Conservation (phyloP, 2,329 filamentous ascomycete genomes). For the Beauveria medogensis region DNA sequence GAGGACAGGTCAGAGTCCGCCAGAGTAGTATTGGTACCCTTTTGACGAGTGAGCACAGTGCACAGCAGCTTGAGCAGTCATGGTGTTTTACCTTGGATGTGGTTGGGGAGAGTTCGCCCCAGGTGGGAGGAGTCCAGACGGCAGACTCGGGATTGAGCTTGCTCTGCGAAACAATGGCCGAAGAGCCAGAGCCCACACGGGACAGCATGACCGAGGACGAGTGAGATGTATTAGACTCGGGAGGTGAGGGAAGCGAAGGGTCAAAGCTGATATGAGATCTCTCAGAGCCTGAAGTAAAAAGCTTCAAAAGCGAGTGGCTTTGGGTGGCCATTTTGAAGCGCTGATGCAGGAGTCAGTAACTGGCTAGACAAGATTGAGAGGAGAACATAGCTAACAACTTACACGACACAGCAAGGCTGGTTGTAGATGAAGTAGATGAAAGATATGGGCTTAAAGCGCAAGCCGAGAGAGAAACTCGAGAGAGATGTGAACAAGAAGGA, state of each 20-base stretch:
- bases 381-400: neutral
- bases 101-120: neutral
- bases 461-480: no score
- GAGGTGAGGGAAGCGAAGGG: neutral
- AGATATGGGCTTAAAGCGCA: neutral
- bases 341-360: neutral
- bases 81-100: neutral
- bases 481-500: no score
- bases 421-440: neutral
- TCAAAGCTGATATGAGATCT: neutral
- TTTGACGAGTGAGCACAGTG: neutral
- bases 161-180: neutral
- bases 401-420: neutral
- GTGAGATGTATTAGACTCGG: neutral
- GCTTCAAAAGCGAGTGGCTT: neutral
- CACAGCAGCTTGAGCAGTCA: neutral
- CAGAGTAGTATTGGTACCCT: neutral
- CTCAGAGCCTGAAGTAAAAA: neutral
- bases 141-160: conserved; percentile 8
- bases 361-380: neutral
- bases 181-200: neutral
- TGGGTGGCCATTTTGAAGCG: neutral
- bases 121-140: conserved; percentile 1
- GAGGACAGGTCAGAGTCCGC: neutral
- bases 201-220: neutral